Conservation (phyloP, 2,329 filamentous ascomycete species). For the Sclerotinia trifoliorum region DNA sequence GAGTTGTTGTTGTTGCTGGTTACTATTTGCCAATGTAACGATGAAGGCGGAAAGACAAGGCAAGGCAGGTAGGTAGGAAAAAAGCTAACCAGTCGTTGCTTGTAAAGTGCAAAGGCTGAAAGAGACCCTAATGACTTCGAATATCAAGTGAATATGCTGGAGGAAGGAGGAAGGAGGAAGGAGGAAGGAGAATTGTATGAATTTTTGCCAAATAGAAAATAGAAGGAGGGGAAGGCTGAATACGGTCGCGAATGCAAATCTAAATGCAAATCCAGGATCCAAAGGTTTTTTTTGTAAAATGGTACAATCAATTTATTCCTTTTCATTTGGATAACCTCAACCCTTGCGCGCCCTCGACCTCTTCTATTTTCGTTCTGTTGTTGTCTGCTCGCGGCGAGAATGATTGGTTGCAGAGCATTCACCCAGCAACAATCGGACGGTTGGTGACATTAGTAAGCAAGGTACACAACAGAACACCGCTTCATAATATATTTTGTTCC, state of each 20-base stretch:
- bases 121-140: neutral
- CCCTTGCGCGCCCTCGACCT: slow-evolving; percentile 8
- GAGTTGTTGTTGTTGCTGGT: neutral
- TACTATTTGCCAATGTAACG: neutral
- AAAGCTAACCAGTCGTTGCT: neutral
- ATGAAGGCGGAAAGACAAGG: slow-evolving; percentile 5
- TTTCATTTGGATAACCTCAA: slow-evolving; percentile 8
- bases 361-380: slow-evolving; percentile 18
- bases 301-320: neutral
- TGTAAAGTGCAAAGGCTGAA: slow-evolving; percentile 15
- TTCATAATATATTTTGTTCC: neutral
- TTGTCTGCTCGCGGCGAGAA: slow-evolving; percentile 11
- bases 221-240: slow-evolving; percentile 4
- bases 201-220: neutral
- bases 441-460: slow-evolving; percentile 15
- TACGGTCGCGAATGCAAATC: neutral
- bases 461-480: neutral
- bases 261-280: slow-evolving; percentile 1
- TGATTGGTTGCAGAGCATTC: slow-evolving; percentile 23
- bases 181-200: neutral
- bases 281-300: neutral
- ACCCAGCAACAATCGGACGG: slow-evolving; percentile 23
- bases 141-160: slow-evolving; percentile 5
- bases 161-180: neutral
- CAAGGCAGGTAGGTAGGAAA: slow-evolving; percentile 2